Base-by-base conservation (phyloP, 2,329 filamentous ascomycete species). In the Madurella mycetomatis region DNA sequence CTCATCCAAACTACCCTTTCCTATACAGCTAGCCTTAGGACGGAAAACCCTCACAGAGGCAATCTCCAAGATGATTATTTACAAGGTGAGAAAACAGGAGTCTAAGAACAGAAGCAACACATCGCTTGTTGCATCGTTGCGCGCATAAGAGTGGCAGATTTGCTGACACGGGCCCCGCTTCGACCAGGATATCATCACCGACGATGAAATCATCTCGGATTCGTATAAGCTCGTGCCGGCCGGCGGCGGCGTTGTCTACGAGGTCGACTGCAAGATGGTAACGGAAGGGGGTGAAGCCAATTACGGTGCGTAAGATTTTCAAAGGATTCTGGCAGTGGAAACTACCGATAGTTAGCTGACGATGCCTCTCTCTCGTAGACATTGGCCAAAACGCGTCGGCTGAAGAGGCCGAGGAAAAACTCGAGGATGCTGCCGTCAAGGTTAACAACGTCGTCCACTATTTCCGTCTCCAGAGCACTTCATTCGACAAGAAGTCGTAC, bases 351-450 rank as follows among this genome's bases (percentile, higher is more conserved):
- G 41, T 16, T 31, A 25, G 31, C 47, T 53, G 47, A 52, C 32
- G 39, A 18, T 41, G 9, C 16, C 17, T 18, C 4, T 11, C 25
- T 19, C 5, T 9, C 11, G 32, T 54, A 90, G 88, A 94, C 74
- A 94, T 82, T 68, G 94, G 94, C 73, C 94, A 92, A 80, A 99
- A 99, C 77, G 89, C 94, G 66, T 97, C 92, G 66, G 92, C 94
- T 59, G 94, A 97, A 80, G 92, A 88, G 72, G 88, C 79, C 53
- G 88, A 86, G 0, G 90, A 92, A 66, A 87, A 73, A 62, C 65
- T 85, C 65, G 92, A 95, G 47, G 90, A 95, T 66, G 52, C 65
- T 46, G 72, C 74, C 55, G 74, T 86, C 76, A 84, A 84, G 71
- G 92, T 96, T 77, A 95, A 95, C 81, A 92, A 99, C 77, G 85